A percentile compares a stretch with the other conserved stretches of the same genome.
phyloP scores from a whole-genome alignment of 148 eudicot species.

The Heliosperma pusillum region DNA sequence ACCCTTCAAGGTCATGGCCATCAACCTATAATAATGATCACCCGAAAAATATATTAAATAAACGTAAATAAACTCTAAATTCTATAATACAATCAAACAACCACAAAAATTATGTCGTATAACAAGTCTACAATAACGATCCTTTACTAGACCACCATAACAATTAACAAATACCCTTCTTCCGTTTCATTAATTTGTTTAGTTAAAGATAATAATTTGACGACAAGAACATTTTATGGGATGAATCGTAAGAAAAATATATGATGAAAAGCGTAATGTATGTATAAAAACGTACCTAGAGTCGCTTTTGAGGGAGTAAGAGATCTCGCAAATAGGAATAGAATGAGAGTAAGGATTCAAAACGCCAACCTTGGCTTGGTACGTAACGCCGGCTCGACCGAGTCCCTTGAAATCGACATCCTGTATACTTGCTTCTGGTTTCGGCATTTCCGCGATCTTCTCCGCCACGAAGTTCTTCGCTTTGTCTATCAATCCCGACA shows the following conservation, averaged over 20 bases:
- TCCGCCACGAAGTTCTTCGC: conserved; percentile 64
- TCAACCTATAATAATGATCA: background rate
- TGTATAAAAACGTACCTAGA: conserved; percentile 49
- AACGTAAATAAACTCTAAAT: background rate
- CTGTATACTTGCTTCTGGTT: conserved; percentile 54
- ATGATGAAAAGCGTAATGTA: too few species aligned
- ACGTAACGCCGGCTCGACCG: conserved; percentile 40
- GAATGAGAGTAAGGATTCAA: conserved; percentile 59
- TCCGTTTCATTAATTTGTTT: too few species aligned
- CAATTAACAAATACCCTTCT: too few species aligned
- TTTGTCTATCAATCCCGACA: conserved; percentile 46
- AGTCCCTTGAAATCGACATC: conserved; percentile 57
- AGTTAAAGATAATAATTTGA: too few species aligned
- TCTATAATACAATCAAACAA: background rate
- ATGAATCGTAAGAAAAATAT: too few species aligned
- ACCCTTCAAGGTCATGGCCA: background rate
- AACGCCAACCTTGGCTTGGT: conserved; percentile 50
- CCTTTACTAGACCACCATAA: too few species aligned
- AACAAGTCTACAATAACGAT: too few species aligned
- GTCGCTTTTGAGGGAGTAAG: conserved; percentile 52
- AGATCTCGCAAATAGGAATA: conserved; percentile 59
- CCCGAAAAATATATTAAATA: too few species aligned
- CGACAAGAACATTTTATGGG: too few species aligned
- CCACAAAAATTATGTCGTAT: too few species aligned
- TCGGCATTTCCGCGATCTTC: conserved; percentile 43